Percentiles rank a stretch among this genome's conserved stretches.
Evolutionary conservation across 768 basidiomycete species (phyloP).

Genomic region (Boletales sp.): DNA sequence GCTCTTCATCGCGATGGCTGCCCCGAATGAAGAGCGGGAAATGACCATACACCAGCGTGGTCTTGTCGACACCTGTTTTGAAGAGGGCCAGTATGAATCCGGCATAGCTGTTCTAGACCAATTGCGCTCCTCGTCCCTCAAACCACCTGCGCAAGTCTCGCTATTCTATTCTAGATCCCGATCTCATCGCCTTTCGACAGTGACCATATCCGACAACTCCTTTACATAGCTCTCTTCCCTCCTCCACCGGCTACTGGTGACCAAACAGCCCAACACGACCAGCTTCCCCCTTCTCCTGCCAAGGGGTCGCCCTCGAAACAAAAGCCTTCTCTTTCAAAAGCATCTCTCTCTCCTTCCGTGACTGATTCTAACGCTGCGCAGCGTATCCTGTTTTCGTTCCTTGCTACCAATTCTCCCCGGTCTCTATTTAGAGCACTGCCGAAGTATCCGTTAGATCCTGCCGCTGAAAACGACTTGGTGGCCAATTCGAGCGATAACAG

Average conservation of each 20-base stretch:
- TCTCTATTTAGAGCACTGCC: conserved; percentile 56
- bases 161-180: conserved; percentile 8
- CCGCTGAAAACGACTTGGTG: conserved; percentile 1
- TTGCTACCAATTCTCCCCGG: conserved; percentile 52
- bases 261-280: conserved; percentile 17
- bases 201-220: conserved; percentile 60
- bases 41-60: conserved; percentile 47
- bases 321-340: conserved; percentile 35
- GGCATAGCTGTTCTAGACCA: conserved; percentile 62
- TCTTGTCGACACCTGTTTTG: conserved; percentile 69
- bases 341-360: conserved; percentile 41
- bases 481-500: conserved; percentile 24
- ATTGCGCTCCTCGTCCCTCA: conserved; percentile 53
- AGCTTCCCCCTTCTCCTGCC: conserved; percentile 28
- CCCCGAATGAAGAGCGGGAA: conserved; percentile 34
- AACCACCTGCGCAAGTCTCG: conserved; percentile 53
- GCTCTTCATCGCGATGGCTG: conserved; percentile 4
- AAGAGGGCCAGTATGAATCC: conserved; percentile 72
- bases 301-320: conserved; percentile 51
- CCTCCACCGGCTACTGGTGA: conserved; percentile 25
- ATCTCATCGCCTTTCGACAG: conserved; percentile 32
- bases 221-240: conserved; percentile 70
- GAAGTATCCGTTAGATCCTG: conserved; percentile 33
- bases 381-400: conserved; percentile 51
- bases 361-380: conserved; percentile 49